Base-by-base conservation (phyloP, 176 grass and related monocot genomes). In the Phyllostachys edulis region DNA sequence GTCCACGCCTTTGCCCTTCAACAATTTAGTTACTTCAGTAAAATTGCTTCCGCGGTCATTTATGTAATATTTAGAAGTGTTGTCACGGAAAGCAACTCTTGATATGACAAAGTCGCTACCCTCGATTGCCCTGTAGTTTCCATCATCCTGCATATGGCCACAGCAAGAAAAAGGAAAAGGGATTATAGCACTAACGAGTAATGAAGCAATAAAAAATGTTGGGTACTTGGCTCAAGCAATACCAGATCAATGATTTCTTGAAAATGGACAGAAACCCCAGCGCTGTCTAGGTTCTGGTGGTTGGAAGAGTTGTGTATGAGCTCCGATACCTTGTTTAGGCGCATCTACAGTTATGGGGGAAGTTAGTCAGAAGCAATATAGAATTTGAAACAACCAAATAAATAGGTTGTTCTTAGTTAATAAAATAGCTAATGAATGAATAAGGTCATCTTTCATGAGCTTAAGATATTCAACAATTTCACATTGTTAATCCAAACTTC, bases 181-280 rank as follows among this genome's bases (percentile, higher is more conserved):
- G 5, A 59, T 90, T 52, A 86, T 82, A 52, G 39, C 46, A 76
- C 57, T 65, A 20, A 3, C 7, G 7, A 57, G 60, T 62, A 62
- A 71, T 27, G 41, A 69, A 60, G 40, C 39, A 21, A 64, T 72
- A 70, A 49, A 21, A 82, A 71, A 80, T n/a, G 23, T 10, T 36
- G 18, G 55, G 67, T 81, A 79, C 54, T 84, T 81, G 65, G 76
- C 47, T 84, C 23, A 86, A 85, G 71, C 71, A 79, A 68, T 92
- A 98, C 96, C 96, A 92, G 54, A 79, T 98, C 96, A 62, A 98
- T 83, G 69, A 98, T 98, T 98, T 98, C 96, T 92, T 98, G 96
- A 78, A 98, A 95, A 85, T 90, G 89, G 39, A 98, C 96, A 79
- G 93, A 95, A 84, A 98, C 96, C 34, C 89, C 89, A 61, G 93